Evolutionary conservation across 2,329 filamentous ascomycete genomes (phyloP).

Genomic region (Fusarium beomiforme): DNA sequence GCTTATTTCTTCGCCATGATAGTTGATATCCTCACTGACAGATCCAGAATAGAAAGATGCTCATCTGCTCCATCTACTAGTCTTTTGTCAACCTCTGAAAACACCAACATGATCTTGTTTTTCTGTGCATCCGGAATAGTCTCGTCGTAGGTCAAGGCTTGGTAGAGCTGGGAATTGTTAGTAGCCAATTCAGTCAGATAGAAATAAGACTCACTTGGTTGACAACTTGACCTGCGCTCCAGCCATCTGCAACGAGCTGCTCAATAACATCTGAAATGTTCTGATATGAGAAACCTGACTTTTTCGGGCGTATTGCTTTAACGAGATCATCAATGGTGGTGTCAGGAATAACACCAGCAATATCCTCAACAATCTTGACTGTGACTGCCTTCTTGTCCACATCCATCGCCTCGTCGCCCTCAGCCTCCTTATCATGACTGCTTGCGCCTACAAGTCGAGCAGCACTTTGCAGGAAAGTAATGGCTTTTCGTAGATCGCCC

Average conservation of each 20-base stretch:
- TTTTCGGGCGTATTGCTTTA: slow-evolving; percentile 78
- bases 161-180: slow-evolving; percentile 71
- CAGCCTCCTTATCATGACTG: slow-evolving; percentile 56
- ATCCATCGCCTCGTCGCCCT: slow-evolving; percentile 71
- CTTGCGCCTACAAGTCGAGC: slow-evolving; percentile 83
- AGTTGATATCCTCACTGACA: slow-evolving; percentile 82
- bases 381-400: slow-evolving; percentile 72
- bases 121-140: slow-evolving; percentile 85
- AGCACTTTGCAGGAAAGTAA: slow-evolving; percentile 96
- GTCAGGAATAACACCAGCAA: slow-evolving; percentile 91
- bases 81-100: slow-evolving; percentile 94
- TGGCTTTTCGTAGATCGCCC: slow-evolving; percentile 94
- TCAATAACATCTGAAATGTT: slow-evolving; percentile 82
- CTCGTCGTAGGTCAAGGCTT: slow-evolving; percentile 84
- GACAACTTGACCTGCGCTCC: slow-evolving; percentile 92
- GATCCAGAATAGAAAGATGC: slow-evolving; percentile 88
- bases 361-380: slow-evolving; percentile 86
- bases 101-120: slow-evolving; percentile 86
- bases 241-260: slow-evolving; percentile 94
- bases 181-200: not conserved
- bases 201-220: slow-evolving; percentile 68
- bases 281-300: slow-evolving; percentile 73
- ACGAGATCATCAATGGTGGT: slow-evolving; percentile 76
- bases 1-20: slow-evolving; percentile 65
- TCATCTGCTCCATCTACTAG: slow-evolving; percentile 95